Base-by-base conservation (phyloP, 2,329 filamentous ascomycete genomes). In the Metarhizium anisopliae region DNA sequence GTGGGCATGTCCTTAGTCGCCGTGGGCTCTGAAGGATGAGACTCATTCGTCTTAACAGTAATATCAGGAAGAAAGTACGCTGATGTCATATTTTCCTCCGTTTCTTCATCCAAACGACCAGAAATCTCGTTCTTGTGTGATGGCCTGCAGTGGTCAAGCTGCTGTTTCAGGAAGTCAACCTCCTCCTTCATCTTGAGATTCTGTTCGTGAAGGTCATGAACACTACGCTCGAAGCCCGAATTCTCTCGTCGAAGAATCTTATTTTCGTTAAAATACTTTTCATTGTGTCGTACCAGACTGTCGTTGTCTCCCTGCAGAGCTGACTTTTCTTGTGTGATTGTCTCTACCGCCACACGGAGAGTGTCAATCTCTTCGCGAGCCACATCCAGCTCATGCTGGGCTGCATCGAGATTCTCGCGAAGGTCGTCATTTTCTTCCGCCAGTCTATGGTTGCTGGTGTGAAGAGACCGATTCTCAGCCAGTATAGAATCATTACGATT, bases 51-150 rank as follows among this genome's bases (percentile, higher is more conserved):
- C 55, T 78, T 74, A 38, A 81, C 71, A 2, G 80, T 83, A 58
- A 82, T 82, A 59, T 83, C 80, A 25, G 80, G 79, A 56, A 83
- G 71, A 60, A 83, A 81, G 61, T 82, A 77, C 3, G 78, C 80
- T 6, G 80, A 83, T 0, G 80, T 82, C 76, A 82, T 80, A 59
- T 81, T 80, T 43, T 81, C 78, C 51, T 75, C 74, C 7, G 68
- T 71, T 55, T 70, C 67, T 1, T 72, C 69, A 4, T 72, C 69
- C 2, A 70, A 61, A 13, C 63, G 66, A 14, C 62, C 67, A 43
- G 69, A 64, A 14, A 71, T 63, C 54, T 74, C 67, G 2, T 70
- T 67, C 61, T 72, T 71, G 30, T 68, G 67, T 29, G 66, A 59
- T 1, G 71, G 71, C 18, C 73, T 71, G 54, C 67, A 72, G 54